phyloP scores from a whole-genome alignment of 1,284 basidiomycete genomes.

The Trichosporon ovoides region DNA sequence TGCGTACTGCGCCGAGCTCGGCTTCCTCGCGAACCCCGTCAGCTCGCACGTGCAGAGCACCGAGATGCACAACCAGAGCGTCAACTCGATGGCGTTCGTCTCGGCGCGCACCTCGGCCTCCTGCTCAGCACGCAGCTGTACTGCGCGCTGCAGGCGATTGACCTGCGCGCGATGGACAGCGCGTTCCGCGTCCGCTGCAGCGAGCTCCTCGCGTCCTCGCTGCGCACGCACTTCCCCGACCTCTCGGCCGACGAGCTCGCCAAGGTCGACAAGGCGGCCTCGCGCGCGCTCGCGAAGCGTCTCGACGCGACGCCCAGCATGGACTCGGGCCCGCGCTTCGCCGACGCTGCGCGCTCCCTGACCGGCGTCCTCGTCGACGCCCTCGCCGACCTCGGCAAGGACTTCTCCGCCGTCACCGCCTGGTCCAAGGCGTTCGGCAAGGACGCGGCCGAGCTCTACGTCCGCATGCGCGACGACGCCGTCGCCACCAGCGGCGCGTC shows the following conservation, averaged over 20 bases:
- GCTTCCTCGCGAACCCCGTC: slow-evolving; percentile 22
- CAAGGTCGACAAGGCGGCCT: slow-evolving; percentile 11
- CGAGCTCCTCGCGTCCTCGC: slow-evolving; percentile 12
- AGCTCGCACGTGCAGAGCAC: slow-evolving; percentile 19
- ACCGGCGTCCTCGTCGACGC: slow-evolving; percentile 16
- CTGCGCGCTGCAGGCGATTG: slow-evolving; percentile 19
- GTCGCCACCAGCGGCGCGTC: neutral
- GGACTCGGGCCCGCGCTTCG: slow-evolving; percentile 18
- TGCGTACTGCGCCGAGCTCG: slow-evolving; percentile 23
- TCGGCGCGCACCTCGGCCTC: slow-evolving; percentile 16
- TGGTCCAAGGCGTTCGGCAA: slow-evolving; percentile 16
- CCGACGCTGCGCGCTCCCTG: slow-evolving; percentile 17
- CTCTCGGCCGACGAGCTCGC: slow-evolving; percentile 10
- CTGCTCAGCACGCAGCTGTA: slow-evolving; percentile 22
- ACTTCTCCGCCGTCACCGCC: slow-evolving; percentile 1
- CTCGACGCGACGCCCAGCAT: slow-evolving; percentile 15
- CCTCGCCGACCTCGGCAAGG: slow-evolving; percentile 8
- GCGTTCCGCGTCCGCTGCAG: slow-evolving; percentile 15
- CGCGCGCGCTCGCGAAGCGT: slow-evolving; percentile 13
- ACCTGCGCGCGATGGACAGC: slow-evolving; percentile 19
- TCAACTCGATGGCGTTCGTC: slow-evolving; percentile 21
- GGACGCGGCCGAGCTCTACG: slow-evolving; percentile 12
- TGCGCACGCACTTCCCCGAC: slow-evolving; percentile 14
- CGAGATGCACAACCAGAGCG: slow-evolving; percentile 25
- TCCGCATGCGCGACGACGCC: slow-evolving; percentile 9